Evolutionary conservation across 768 basidiomycete genomes (phyloP), one percentile per base, ranked within the genome.

Genomic region (Amanita muscaria): DNA sequence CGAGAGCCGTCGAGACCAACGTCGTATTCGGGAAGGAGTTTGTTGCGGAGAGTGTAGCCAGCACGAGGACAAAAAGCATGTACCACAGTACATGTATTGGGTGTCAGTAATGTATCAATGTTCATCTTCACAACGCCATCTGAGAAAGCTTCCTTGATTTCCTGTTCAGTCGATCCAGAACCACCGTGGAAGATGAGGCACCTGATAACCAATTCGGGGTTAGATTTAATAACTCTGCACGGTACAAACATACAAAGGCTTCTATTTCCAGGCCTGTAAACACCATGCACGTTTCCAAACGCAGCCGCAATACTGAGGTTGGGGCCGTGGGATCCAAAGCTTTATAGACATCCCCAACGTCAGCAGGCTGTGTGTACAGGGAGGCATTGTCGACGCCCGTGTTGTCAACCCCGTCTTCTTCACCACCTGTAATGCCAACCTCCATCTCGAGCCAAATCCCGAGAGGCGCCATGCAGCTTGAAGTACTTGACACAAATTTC

Each of bases 131-230:
- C 83, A 32, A 96, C 94, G 58, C 94, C 94, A 63, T 93, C 76
- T 41, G 67, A 59, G 53, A 98, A 94, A 47, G 93, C 94, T 37
- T 83, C 89, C 56, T 71, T 73, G 69, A 98, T 99, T 68, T 99
- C 96, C 37, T 93, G 84, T 68, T 90, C 90, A 53, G 87, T 81
- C 24, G 96, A 98, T 35, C 96, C 96, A 42, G 96, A 98, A 52
- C 96, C 96, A 66, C 96, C 96, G 71, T 99, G 96, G 91, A 98
- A 99, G 65, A 98, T 96, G 50, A 98, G 88, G 80, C 84, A 97
- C 55, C 89, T 90, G 42, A 3, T 16, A 11, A 48, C 6, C n/a
- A n/a, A n/a, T n/a, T n/a, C n/a, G n/a, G n/a, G n/a, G n/a, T n/a
- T n/a, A n/a, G n/a, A n/a, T n/a, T 36, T 22, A 25, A 12, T 22